Evolutionary conservation across 805 yeast species (phyloP), one percentile per base, ranked within the genome.

Genomic region (Metschnikowia cerradonensis): DNA sequence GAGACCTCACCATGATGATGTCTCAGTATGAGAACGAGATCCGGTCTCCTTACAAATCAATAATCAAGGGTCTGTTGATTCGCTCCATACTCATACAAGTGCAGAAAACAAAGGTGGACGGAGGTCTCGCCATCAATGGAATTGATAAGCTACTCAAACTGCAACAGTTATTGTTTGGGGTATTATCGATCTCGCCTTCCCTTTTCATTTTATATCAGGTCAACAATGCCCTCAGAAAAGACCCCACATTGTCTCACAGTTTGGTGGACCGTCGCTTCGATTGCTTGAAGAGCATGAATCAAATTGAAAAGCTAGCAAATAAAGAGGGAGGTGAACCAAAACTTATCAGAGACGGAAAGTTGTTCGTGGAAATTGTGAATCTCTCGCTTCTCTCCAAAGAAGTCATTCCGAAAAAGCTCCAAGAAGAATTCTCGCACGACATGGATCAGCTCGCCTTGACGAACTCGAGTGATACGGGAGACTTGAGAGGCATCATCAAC

Each of bases 81-180:
- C 77, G 96, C 49, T 83, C 91, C 14, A 66, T 94, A 42, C 70
- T 94, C 61, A 91, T 92, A 54, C 98, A 94, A 67, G 75, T 94
- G n/a, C 99, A 92, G 66, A 92, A 94, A 68, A 86, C 96, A 11
- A 92, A 92, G 67, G 97, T 94, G 6, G 99, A 92, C 65, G 96
- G 96, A 7, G 90, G 88, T 35, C 72, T 90, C 4, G 98, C 97
- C 0, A 79, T 92, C 53, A 81, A 79, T 58, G 98, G 98, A 7
- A 91, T 94, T 54, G 98, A 94, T 67, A 85, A 88, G 63, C 72
- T 92, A 57, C 76, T 94, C 41, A 86, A 90, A 66, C 85, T 94
- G 46, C 99, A 92, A 70, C 96, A 94, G 65, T 78, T 92, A 49
- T 94, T 94, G n/a, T 89, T 92, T 71, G 97, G 96, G 0, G 72